phyloP scores from a whole-genome alignment of 2,329 filamentous ascomycete species.

The Sporothrix mexicana region DNA sequence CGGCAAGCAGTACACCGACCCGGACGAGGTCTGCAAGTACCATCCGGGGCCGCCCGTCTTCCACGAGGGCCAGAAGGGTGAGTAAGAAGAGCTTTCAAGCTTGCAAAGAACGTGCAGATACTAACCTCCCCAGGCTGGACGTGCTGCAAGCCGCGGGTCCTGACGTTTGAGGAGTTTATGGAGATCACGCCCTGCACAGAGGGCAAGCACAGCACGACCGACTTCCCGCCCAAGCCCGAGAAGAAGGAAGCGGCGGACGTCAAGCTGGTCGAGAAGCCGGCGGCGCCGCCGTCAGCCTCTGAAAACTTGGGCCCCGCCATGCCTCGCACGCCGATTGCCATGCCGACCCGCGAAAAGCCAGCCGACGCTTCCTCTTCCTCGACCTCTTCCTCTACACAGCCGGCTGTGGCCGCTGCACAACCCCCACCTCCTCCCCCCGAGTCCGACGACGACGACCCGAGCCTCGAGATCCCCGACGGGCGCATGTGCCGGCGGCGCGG shows the following conservation, averaged over 20 bases:
- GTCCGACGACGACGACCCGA: conserved; percentile 85
- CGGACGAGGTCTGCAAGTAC: conserved; percentile 84
- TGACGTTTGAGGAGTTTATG: conserved; percentile 99
- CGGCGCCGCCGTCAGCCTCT: neutral
- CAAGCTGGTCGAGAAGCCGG: conserved; percentile 57
- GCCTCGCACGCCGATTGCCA: conserved; percentile 50
- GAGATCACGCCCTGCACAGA: conserved; percentile 88
- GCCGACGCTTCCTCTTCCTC: neutral
- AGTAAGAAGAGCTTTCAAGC: no score
- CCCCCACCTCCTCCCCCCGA: conserved; percentile 67
- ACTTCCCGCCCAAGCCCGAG: conserved; percentile 67
- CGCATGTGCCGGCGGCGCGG: conserved; percentile 77
- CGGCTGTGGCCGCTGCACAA: conserved; percentile 46
- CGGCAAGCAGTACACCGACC: conserved; percentile 82
- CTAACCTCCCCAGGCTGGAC: conserved; percentile 76
- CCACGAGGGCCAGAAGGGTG: conserved; percentile 98
- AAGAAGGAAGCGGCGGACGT: conserved; percentile 57
- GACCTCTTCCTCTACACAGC: neutral
- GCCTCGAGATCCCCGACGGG: conserved; percentile 72
- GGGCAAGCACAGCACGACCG: conserved; percentile 89
- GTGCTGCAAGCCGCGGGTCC: conserved; percentile 95
- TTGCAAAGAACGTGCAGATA: no score
- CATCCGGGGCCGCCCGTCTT: conserved; percentile 94
- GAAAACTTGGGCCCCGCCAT: conserved; percentile 45
- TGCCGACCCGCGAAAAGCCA: conserved; percentile 47